phyloP scores from a whole-genome alignment of 768 basidiomycete genomes.

The Psilocybe subaeruginosa region DNA sequence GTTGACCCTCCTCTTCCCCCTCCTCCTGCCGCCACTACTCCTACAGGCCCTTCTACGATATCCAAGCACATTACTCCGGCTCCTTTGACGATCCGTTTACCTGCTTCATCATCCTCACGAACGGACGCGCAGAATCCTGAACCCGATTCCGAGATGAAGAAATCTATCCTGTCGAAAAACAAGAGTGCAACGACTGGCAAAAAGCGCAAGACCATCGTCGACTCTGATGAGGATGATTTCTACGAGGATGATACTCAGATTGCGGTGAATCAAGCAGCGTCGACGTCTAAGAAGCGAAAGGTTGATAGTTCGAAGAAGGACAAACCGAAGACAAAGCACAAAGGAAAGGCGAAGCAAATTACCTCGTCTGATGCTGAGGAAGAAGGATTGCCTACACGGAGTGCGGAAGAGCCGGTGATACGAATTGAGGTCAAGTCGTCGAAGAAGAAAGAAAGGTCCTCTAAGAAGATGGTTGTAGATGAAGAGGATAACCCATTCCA shows the following conservation, averaged over 20 bases:
- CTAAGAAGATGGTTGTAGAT: constrained; percentile 10
- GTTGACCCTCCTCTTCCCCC: constrained; percentile 17
- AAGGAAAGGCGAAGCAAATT: constrained; percentile 27
- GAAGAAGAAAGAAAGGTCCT: constrained; percentile 11
- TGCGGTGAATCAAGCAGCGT: constrained; percentile 6
- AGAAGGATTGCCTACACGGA: not conserved
- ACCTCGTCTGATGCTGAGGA: constrained; percentile 38
- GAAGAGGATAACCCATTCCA: constrained; percentile 6
- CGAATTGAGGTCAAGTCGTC: constrained; percentile 12
- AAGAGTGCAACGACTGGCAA: constrained; percentile 10
- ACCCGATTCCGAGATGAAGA: constrained; percentile 1
- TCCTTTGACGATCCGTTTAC: not conserved
- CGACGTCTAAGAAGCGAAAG: constrained; percentile 21
- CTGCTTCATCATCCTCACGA: not conserved
- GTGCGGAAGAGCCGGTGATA: constrained; percentile 11
- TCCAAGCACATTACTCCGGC: not conserved
- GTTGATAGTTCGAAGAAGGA: constrained; percentile 7
- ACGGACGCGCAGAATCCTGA: not conserved
- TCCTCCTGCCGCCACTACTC: constrained; percentile 13
- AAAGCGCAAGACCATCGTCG: constrained; percentile 29
- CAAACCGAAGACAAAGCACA: constrained; percentile 22
- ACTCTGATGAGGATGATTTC: constrained; percentile 22
- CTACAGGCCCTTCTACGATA: constrained; percentile 3
- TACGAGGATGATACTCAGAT: constrained; percentile 11
- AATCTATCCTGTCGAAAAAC: constrained; percentile 2